Conservation (phyloP, 805 yeast species). For the Candida fluviatilis region DNA sequence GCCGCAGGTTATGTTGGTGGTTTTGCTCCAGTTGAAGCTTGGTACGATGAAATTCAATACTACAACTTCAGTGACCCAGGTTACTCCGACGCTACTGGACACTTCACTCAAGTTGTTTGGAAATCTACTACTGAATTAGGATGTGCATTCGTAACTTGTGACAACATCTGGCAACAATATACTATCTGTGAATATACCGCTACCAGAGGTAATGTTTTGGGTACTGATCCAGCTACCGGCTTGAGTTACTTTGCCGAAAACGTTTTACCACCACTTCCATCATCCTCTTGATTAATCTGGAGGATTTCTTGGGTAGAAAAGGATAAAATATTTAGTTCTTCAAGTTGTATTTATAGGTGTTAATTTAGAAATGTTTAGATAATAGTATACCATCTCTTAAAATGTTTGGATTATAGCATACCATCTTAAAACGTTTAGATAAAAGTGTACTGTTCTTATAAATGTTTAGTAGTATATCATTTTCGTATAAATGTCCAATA, state of each 20-base stretch:
- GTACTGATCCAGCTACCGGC: slow-evolving; percentile 28
- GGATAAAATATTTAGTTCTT: neutral
- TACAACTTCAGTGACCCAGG: slow-evolving; percentile 55
- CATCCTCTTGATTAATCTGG: no score
- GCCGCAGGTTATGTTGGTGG: slow-evolving; percentile 64
- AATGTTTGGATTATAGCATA: no score
- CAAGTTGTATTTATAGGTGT: neutral
- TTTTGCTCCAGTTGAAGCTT: slow-evolving; percentile 58
- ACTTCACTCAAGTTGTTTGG: slow-evolving; percentile 79
- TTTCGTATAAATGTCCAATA: no score
- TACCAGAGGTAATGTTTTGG: slow-evolving; percentile 48
- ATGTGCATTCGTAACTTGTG: slow-evolving; percentile 54
- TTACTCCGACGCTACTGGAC: slow-evolving; percentile 57
- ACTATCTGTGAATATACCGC: slow-evolving; percentile 66
- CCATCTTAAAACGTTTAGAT: no score
- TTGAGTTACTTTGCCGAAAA: slow-evolving; percentile 37
- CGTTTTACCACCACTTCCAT: slow-evolving; percentile 34
- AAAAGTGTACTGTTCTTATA: no score
- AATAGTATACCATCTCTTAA: no score
- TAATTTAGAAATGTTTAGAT: neutral
- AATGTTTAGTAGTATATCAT: no score
- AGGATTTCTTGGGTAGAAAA: neutral
- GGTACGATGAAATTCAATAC: slow-evolving; percentile 63
- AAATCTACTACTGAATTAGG: slow-evolving; percentile 56
- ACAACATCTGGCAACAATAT: slow-evolving; percentile 51